Base-by-base conservation (phyloP, 306 rosid genomes). In the Notholithocarpus densiflorus region DNA sequence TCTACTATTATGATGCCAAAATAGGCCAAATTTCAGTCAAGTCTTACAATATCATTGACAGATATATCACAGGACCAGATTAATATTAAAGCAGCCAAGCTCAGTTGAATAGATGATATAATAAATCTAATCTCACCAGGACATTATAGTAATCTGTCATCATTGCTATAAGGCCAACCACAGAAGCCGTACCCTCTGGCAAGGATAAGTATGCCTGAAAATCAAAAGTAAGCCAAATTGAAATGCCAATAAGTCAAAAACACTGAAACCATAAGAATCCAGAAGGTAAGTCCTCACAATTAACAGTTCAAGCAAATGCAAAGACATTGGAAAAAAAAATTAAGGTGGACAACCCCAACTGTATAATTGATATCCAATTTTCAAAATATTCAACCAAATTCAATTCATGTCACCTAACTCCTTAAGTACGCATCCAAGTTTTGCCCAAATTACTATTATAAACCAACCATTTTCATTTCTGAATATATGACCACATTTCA, bases 151-250 rank as follows among this genome's bases (percentile, higher is more conserved):
- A 93, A 81, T 91, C 97, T n/a, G 92, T 88, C 97, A 91, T 89
- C 97, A 88, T 87, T 26, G 94, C 97, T 73, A 78, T 87, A 68
- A 93, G 91, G 81, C 96, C 97, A 82, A 93, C 90, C 20, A 91
- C 94, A 57, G 97, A 91, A 78, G 97, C 96, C 29, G 89, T 84
- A 48, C 97, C 97, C 80, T 93, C 97, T 73, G 97, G 97, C 76
- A 93, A 83, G 75, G 97, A 91, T 73, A 93, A 84, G 87, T 93
- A 93, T n/a, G 96, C 96, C 97, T 93, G 88, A 32, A 80, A 82
- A 87, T 70, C 52, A 27, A 78, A 73, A 61, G 34, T 51, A 74
- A 65, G 13, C 24, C 57, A 62, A 75, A 73, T 43, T 19, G 61
- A 81, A 76, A 78, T 9, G 37, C n/a, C 51, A 21, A 32, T n/a